Base-by-base conservation (phyloP, 805 yeast species). In the Starmerella sirachaensis region DNA sequence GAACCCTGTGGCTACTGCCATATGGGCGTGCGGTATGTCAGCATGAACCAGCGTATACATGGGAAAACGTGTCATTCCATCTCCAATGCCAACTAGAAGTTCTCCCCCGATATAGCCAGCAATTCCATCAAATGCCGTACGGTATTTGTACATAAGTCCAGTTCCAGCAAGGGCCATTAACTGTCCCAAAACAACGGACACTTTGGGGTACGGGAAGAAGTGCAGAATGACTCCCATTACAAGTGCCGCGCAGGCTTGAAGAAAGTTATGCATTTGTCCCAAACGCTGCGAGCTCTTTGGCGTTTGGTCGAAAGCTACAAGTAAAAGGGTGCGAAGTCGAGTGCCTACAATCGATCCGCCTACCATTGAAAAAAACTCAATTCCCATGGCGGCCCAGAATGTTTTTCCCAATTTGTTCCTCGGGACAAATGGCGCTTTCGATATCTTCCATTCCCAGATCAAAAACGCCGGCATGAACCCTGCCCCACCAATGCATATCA, bases 31-130 rank as follows among this genome's bases (percentile, higher is more conserved):
- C 46, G 62, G 68, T 26, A 72, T 64, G 38, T 72, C 63, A 0
- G 82, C 63, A 50, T 72, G 74, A 43, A 73, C 67, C 26, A 79
- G 65, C 5, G 72, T 72, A 52, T 72, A 78, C 13, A 72, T 65
- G 5, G 78, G 66, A 51, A 73, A 76, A 10, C 78, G 73, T 62
- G 76, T 74, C 56, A 78, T 72, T 18, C 82, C 82, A 32, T 81
- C 81, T 50, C 83, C 85, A 38, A 78, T 66, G 48, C 86, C 86
- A 49, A 76, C 56, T 16, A 78, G 51, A 52, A 76, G 69, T 46
- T 72, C 64, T 5, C 77, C 70, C 11, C 78, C 85, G 54, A 79
- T 72, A 42, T 77, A 64, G 46, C 84, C 85, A 28, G 64, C 49
- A 31, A 64, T 59, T 27, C 59, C 43, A 3, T 43, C 57, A 38